phyloP scores from a whole-genome alignment of 805 yeast genomes.

The Saturnispora silvae region DNA sequence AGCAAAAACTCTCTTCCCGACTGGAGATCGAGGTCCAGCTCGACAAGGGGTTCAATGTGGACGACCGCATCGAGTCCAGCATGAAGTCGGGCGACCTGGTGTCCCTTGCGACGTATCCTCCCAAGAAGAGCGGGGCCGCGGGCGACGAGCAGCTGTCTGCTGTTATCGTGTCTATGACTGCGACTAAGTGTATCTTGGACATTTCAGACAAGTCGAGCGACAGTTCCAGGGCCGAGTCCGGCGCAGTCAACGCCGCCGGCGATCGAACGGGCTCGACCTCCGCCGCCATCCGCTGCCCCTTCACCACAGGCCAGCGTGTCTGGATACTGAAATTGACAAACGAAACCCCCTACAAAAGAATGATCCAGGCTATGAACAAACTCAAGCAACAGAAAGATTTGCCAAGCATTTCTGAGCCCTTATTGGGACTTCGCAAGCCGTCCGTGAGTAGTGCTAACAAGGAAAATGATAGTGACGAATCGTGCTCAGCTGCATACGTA shows the following conservation, averaged over 20 bases:
- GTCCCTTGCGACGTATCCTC: slow-evolving; percentile 36
- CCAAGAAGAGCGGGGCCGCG: slow-evolving; percentile 12
- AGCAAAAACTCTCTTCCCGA: slow-evolving; percentile 80
- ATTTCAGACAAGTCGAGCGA: neutral
- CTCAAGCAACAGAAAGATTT: slow-evolving; percentile 16
- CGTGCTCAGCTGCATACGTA: slow-evolving; percentile 22
- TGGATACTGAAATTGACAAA: slow-evolving; percentile 64
- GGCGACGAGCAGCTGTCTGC: slow-evolving; percentile 31
- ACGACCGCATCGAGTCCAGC: slow-evolving; percentile 37
- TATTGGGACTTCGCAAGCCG: slow-evolving; percentile 34
- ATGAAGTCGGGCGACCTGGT: slow-evolving; percentile 73
- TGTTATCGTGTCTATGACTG: slow-evolving; percentile 48
- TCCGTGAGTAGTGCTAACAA: no score
- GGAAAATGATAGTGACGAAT: neutral
- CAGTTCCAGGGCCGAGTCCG: no score
- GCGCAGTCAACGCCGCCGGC: slow-evolving; percentile 3
- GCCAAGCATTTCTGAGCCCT: slow-evolving; percentile 29
- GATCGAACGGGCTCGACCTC: slow-evolving; percentile 3
- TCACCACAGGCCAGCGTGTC: slow-evolving; percentile 22
- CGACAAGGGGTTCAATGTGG: slow-evolving; percentile 25
- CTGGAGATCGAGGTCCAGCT: slow-evolving; percentile 48
- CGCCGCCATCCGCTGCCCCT: neutral
- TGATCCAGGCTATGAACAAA: slow-evolving; percentile 62
- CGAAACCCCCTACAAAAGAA: slow-evolving; percentile 63
- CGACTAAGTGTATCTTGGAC: slow-evolving; percentile 42